These are phyloP conservation scores for Sordariomycetes sp. DNA, from an alignment of 2,329 filamentous ascomycete genomes.

Conservation along the genomic window DNA sequence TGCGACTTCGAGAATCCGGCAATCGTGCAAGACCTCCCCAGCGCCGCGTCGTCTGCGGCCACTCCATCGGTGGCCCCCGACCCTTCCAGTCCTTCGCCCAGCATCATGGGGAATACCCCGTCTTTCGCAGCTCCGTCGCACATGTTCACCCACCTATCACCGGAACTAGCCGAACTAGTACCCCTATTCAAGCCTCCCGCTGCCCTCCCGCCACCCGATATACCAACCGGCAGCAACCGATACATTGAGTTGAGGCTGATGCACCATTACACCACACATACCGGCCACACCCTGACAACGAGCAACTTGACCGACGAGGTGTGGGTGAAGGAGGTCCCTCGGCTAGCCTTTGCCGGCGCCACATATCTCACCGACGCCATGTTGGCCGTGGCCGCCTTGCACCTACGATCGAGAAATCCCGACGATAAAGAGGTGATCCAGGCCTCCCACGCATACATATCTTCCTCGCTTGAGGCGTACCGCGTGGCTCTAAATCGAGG, in stretches of 20 bases:
- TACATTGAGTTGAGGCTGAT: slow-evolving; percentile 52
- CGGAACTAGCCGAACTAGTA: not conserved
- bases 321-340: slow-evolving; percentile 50
- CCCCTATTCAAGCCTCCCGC: slow-evolving; percentile 9
- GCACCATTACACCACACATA: slow-evolving; percentile 53
- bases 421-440: slow-evolving; percentile 49
- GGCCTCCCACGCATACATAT: slow-evolving; percentile 55
- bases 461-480: slow-evolving; percentile 51
- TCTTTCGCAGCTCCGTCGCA: slow-evolving; percentile 10
- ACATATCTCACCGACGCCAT: slow-evolving; percentile 53
- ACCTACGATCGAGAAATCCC: slow-evolving; percentile 44
- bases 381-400: slow-evolving; percentile 52
- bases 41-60: slow-evolving; percentile 22
- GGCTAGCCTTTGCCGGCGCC: slow-evolving; percentile 47
- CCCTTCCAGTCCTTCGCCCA: slow-evolving; percentile 8
- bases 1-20: slow-evolving; percentile 53
- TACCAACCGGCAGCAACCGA: slow-evolving; percentile 20
- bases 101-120: slow-evolving; percentile 11
- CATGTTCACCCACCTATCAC: not conserved
- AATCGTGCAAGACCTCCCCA: slow-evolving; percentile 30
- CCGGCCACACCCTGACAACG: slow-evolving; percentile 47
- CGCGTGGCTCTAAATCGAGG: slow-evolving; percentile 43
- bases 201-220: slow-evolving; percentile 16
- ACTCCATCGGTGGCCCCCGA: slow-evolving; percentile 12
- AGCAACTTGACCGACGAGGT: slow-evolving; percentile 41